These are phyloP conservation scores for Erythrobasidium yunnanense DNA, from an alignment of 768 basidiomycete genomes.

Conservation along the genomic window DNA sequence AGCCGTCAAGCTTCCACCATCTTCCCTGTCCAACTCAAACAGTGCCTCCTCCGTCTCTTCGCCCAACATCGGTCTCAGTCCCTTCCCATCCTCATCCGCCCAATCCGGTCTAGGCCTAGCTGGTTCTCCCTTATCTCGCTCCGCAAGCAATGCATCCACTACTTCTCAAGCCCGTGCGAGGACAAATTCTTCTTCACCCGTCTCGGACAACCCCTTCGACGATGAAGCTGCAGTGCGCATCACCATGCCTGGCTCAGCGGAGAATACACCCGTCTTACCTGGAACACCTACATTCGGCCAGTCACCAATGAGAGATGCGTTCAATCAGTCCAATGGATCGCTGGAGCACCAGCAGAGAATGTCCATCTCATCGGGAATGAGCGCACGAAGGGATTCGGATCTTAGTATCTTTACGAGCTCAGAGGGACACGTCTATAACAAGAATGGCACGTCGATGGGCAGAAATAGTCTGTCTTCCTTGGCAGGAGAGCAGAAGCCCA, in stretches of 20 bases:
- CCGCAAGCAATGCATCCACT: neutral
- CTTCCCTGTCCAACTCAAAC: neutral
- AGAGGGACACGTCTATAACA: no score
- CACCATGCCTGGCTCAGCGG: neutral
- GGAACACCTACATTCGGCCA: slow-evolving; percentile 26
- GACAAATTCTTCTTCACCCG: neutral
- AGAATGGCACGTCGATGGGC: neutral
- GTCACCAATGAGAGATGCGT: neutral
- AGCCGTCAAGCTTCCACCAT: slow-evolving; percentile 19
- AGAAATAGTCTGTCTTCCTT: neutral
- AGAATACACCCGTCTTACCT: neutral
- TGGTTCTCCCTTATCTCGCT: neutral
- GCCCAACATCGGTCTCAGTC: neutral
- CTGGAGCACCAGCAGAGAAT: neutral
- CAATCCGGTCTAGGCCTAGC: neutral
- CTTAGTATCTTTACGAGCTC: slow-evolving; percentile 26
- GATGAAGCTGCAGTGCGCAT: slow-evolving; percentile 23
- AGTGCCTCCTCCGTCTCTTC: neutral
- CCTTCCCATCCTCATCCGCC: neutral
- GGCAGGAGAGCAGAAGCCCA: neutral
- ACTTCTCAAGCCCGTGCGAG: neutral
- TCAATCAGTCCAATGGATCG: neutral
- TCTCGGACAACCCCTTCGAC: slow-evolving; percentile 26
- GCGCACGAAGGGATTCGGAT: slow-evolving; percentile 22
- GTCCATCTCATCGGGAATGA: neutral